Evolutionary conservation across 768 basidiomycete genomes (phyloP).

Genomic region (Russula griseocarnosa): DNA sequence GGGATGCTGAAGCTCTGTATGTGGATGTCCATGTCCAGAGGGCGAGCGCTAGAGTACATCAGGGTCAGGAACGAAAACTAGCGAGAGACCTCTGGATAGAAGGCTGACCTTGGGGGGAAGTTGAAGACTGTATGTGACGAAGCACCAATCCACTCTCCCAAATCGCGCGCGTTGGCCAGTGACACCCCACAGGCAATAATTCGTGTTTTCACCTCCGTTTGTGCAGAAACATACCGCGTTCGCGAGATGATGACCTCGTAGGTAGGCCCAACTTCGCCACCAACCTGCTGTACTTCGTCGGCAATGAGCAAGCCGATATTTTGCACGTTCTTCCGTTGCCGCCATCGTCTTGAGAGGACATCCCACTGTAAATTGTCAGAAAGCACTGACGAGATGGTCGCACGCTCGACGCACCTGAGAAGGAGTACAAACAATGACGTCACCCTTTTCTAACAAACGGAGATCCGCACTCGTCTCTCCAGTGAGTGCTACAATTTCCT

Average conservation of each 20-base stretch:
- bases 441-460: conserved; percentile 82
- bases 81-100: not conserved
- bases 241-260: conserved; percentile 96
- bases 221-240: conserved; percentile 93
- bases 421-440: conserved; percentile 93
- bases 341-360: conserved; percentile 89
- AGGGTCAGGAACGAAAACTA: not conserved
- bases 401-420: conserved; percentile 56
- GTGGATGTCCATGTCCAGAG: conserved; percentile 95
- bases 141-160: conserved; percentile 97
- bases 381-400: not conserved
- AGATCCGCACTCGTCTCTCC: conserved; percentile 93
- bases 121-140: conserved; percentile 95
- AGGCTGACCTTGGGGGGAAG: conserved; percentile 78
- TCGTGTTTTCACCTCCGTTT: conserved; percentile 88
- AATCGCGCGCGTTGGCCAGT: conserved; percentile 89
- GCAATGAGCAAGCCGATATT: conserved; percentile 89
- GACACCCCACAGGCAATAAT: conserved; percentile 95
- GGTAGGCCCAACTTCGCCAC: conserved; percentile 91
- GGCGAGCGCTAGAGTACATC: conserved; percentile 65
- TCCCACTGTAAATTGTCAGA: conserved; percentile 67
- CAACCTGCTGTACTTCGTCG: conserved; percentile 92
- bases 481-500: conserved; percentile 89
- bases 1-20: conserved; percentile 92
- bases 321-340: conserved; percentile 94